Conservation (phyloP, 2,329 filamentous ascomycete species). For the Aspergillus versicolor region DNA sequence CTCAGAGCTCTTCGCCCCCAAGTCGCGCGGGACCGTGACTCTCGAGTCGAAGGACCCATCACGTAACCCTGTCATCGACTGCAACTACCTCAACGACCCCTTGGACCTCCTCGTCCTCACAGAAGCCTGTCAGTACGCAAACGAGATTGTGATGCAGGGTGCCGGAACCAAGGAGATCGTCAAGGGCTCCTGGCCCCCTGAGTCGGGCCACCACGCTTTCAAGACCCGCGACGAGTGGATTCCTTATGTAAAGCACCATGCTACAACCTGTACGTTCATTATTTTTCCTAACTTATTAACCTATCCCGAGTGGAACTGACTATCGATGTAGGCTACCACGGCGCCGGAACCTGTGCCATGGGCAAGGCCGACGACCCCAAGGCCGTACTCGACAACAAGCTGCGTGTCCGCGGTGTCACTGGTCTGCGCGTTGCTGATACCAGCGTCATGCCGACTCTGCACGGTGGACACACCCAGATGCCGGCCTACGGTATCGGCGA, state of each 20-base stretch:
- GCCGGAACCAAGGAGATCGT: constrained; percentile 59
- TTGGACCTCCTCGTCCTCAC: constrained; percentile 59
- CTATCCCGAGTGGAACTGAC: too few relatives aligned
- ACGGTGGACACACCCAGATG: constrained; percentile 57
- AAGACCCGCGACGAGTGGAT: constrained; percentile 59
- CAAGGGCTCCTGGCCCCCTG: constrained; percentile 60
- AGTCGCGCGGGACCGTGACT: constrained; percentile 56
- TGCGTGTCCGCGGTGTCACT: constrained; percentile 54
- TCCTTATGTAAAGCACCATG: constrained; percentile 56
- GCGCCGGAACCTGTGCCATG: constrained; percentile 59
- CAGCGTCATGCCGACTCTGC: constrained; percentile 53
- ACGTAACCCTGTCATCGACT: constrained; percentile 58
- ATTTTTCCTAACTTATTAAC: not conserved
- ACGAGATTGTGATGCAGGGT: constrained; percentile 58
- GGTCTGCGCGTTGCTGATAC: constrained; percentile 56
- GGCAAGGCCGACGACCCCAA: constrained; percentile 48
- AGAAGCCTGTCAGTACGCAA: constrained; percentile 59
- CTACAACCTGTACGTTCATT: constrained; percentile 57
- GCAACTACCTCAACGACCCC: constrained; percentile 57
- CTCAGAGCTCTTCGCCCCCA: constrained; percentile 58
- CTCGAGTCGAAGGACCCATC: constrained; percentile 50
- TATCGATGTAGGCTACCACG: constrained; percentile 50
- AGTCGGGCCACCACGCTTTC: constrained; percentile 53
- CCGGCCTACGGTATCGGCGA: constrained; percentile 59
- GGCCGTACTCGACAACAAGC: constrained; percentile 55